Evolutionary conservation across 108 stramenopile species (phyloP).

Genomic region (Asterionellopsis glacialis): DNA sequence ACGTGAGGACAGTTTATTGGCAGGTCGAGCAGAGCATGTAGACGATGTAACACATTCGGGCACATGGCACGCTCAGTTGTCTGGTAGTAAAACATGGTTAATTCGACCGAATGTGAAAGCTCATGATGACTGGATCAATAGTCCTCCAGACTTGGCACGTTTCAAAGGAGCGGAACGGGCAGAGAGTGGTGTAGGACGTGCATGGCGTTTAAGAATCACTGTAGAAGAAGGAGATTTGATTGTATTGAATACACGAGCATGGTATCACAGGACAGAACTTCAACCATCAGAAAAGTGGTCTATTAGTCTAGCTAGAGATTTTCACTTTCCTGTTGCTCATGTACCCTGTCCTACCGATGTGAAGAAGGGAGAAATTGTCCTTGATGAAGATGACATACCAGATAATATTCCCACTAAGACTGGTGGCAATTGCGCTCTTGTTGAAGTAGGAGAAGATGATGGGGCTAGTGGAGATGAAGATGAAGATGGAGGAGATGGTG

Average conservation of each 20-base stretch:
- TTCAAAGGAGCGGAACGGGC: background rate
- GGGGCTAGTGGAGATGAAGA: too few species aligned
- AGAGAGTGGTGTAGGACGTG: background rate
- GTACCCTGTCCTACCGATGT: background rate
- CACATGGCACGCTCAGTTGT: slow-evolving; percentile 16
- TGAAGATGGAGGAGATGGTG: slow-evolving; percentile 1
- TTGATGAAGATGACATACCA: slow-evolving; percentile 9
- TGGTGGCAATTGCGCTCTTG: slow-evolving; percentile 2
- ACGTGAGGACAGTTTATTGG: background rate
- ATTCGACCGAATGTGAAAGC: slow-evolving; percentile 12
- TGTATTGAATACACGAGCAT: slow-evolving; percentile 15
- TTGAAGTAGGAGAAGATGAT: slow-evolving; percentile 2
- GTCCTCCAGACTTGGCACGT: background rate
- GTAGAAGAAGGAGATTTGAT: slow-evolving; percentile 21
- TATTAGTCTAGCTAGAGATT: slow-evolving; percentile 20
- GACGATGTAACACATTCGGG: slow-evolving; percentile 22
- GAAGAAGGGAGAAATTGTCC: slow-evolving; percentile 1
- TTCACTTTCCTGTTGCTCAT: slow-evolving; percentile 7
- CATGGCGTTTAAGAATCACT: slow-evolving; percentile 5
- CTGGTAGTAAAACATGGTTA: slow-evolving; percentile 18
- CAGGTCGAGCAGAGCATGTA: slow-evolving; percentile 23
- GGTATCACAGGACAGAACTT: slow-evolving; percentile 25
- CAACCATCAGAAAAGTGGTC: slow-evolving; percentile 1
- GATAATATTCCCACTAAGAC: slow-evolving; percentile 5
- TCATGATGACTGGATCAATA: background rate